Base-by-base conservation (phyloP, 805 yeast species). In the Lachancea meyersii region DNA sequence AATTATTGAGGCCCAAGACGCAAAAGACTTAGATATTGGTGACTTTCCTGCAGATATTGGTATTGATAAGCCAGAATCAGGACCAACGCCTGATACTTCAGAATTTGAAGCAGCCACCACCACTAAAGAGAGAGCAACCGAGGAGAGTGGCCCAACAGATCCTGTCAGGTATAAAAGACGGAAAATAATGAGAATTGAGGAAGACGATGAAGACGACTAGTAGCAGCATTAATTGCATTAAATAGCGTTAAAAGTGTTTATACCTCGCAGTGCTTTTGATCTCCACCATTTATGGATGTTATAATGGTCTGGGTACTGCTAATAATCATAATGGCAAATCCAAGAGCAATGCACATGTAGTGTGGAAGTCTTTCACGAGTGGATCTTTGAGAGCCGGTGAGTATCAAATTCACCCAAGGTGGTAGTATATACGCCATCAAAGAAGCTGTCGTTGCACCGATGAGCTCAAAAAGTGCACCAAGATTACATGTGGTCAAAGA, bases 401-500 rank as follows among this genome's bases (percentile, higher is more conserved):
- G 72, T 48, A 81, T 78, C 47, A 87, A 61, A 53, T 74, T 84
- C 53, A 96, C 89, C 59, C 82, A 60, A 3, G 96, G 96, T 0
- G 97, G 97, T 14, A 89, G 66, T 18, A 89, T 86, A 58, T 86
- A 89, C 0, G 97, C 97, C 82, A 91, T 81, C 30, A 85, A 69
- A 16, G 95, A 86, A 0, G 97, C 97, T 0, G 95, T 83, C 0
- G 95, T 83, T 0, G 96, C 89, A 1, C 97, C 97, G 24, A 87
- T 88, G 3, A 89, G 70, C 57, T 91, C 97, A 31, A 89, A 69
- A 22, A 91, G 81, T 10, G 93, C 84, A 1, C 97, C 97, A 43
- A 89, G 69, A 50, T 88, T 86, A 57, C 96, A 89, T 0, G 96
- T 86, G 44, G 79, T 64, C 24, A 91, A 66, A 0, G 97, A 73